phyloP scores from a whole-genome alignment of 2,329 filamentous ascomycete genomes.

The Dryadomyces quercus-mongolicae region DNA sequence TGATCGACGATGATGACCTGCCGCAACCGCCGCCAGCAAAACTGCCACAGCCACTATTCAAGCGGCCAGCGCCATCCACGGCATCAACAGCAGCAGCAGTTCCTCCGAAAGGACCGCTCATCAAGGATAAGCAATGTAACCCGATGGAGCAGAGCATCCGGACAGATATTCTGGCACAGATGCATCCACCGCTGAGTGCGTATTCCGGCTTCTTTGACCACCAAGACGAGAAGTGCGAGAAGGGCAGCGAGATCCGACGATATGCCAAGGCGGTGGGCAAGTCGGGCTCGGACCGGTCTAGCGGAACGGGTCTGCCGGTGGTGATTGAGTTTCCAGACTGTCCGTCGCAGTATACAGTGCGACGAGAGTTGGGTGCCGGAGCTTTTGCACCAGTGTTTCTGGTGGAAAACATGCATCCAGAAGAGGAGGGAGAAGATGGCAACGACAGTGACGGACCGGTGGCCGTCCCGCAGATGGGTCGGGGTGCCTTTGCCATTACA shows the following conservation, averaged over 20 bases:
- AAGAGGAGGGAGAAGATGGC: constrained; percentile 25
- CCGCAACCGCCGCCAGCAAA: constrained; percentile 3
- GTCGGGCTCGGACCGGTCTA: constrained; percentile 46
- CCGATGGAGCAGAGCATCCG: constrained; percentile 71
- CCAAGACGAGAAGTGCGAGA: constrained; percentile 48
- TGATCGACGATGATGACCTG: constrained; percentile 26
- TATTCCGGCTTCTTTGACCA: constrained; percentile 77
- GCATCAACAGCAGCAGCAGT: constrained; percentile 6
- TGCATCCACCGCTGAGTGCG: constrained; percentile 59
- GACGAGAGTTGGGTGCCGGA: constrained; percentile 78
- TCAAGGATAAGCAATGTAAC: constrained; percentile 77
- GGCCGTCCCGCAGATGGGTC: constrained; percentile 39
- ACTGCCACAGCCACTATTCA: constrained; percentile 31
- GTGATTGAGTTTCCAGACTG: constrained; percentile 56
- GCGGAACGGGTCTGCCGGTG: constrained; percentile 46
- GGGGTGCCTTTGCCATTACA: constrained; percentile 43
- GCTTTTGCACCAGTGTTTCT: constrained; percentile 95
- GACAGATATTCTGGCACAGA: constrained; percentile 59
- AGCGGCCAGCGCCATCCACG: constrained; percentile 29
- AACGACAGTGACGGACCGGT: constrained; percentile 27
- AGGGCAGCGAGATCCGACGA: constrained; percentile 65
- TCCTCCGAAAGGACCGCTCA: constrained; percentile 53
- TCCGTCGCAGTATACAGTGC: constrained; percentile 60
- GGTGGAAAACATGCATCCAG: constrained; percentile 56
- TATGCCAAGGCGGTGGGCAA: constrained; percentile 59